Evolutionary conservation across 192 early-diverging fungal genomes (phyloP), one percentile per base, ranked within the genome.

Genomic region (Backusella tarrabulga): DNA sequence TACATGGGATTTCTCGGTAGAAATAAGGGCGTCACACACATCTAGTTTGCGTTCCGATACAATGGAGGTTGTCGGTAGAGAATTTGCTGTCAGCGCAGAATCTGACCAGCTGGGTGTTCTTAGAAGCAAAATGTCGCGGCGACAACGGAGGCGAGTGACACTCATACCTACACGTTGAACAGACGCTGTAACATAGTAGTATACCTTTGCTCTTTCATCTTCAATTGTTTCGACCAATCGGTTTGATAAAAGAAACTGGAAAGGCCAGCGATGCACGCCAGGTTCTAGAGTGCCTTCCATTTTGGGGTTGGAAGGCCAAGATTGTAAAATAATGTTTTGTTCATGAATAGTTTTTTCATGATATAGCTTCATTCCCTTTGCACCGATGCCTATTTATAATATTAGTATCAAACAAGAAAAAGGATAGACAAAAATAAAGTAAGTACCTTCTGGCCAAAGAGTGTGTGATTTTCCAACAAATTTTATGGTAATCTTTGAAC

Each of bases 401-500:
- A n/a, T 50, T 50, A 50, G 46, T 50, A 50, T 50, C 19, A 6
- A 50, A n/a, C 19, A 50, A 44, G 0, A 5, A n/a, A 50, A 50
- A 50, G 6, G 21, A 50, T 3, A 44, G 0, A 29, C 19, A 32
- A 4, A 41, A 32, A 56, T 29, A 4, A 34, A n/a, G 9, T 41
- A 36, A 34, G 19, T 77, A 73, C 81, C 81, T 78, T 80, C 82
- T 21, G 79, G 79, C 82, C 82, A 83, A 29, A 83, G 68, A 11
- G 73, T 78, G 21, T 40, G 67, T 0, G 69, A 34, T 68, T 75
- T 80, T 29, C 82, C 82, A 3, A 72, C 32, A 12, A 83, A 75
- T 42, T 80, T 73, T 36, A 83, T 66, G 8, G 36, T 34, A 17
- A 83, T 63, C 6, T 34, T 34, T 23, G 72, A 67, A 1, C 52